Evolutionary conservation across 2,329 filamentous ascomycete species (phyloP).

Genomic region (Fusarium agapanthi): DNA sequence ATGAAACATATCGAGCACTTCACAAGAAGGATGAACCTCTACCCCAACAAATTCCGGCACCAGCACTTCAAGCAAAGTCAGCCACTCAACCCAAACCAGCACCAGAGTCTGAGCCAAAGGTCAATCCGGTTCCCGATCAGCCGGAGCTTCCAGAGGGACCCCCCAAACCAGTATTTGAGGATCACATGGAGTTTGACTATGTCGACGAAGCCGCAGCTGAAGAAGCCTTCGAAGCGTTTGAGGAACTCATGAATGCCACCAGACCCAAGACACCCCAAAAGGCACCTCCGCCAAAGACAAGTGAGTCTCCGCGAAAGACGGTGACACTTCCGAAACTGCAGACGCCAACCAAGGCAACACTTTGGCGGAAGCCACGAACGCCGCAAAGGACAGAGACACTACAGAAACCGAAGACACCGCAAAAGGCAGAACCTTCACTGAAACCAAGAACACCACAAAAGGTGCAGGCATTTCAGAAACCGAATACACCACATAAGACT

Average conservation of each 20-base stretch:
- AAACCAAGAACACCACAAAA: not conserved
- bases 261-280: not conserved
- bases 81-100: not conserved
- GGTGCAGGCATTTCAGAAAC: not conserved
- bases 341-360: not conserved
- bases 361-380: not conserved
- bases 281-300: not conserved
- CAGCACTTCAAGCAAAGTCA: not conserved
- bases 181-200: not conserved
- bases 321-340: not conserved
- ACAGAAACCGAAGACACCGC: not conserved
- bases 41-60: not conserved
- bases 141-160: not conserved
- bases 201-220: conserved; percentile 40
- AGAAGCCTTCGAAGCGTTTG: conserved; percentile 51
- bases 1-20: conserved; percentile 49
- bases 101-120: not conserved
- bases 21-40: conserved; percentile 6
- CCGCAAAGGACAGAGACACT: not conserved
- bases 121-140: not conserved
- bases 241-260: conserved; percentile 46
- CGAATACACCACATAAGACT: not conserved
- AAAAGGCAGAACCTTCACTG: not conserved
- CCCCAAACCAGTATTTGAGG: not conserved
- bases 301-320: not conserved